phyloP scores from a whole-genome alignment of 106 monocot genomes.

The Allium cepa region DNA sequence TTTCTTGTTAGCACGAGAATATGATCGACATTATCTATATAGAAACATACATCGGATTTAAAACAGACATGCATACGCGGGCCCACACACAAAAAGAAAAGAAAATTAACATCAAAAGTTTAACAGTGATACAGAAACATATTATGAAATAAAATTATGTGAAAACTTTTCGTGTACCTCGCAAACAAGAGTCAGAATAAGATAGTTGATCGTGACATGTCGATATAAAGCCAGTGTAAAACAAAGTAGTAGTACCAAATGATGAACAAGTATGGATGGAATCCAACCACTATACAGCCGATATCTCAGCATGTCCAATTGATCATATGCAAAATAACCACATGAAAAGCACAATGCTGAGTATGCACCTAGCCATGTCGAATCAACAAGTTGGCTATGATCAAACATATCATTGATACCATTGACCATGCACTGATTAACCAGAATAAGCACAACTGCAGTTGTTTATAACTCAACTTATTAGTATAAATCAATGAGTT shows the following conservation, averaged over 20 bases:
- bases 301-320: conserved; percentile 84
- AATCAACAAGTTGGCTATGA: conserved; percentile 60
- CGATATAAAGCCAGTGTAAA: conserved; percentile 86
- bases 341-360: conserved; percentile 83
- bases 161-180: conserved; percentile 47
- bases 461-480: not conserved
- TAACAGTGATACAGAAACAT: not conserved
- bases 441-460: conserved; percentile 78
- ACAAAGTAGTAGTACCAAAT: conserved; percentile 79
- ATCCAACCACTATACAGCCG: conserved; percentile 85
- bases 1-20: not conserved
- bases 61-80: no score
- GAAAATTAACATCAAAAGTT: not conserved
- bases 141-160: not conserved
- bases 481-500: not conserved
- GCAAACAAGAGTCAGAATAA: conserved; percentile 85
- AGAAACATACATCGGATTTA: no score
- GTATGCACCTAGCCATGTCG: conserved; percentile 78
- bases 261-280: conserved; percentile 87
- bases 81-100: no score
- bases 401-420: conserved; percentile 51
- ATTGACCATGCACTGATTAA: conserved; percentile 48
- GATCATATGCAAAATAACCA: conserved; percentile 99
- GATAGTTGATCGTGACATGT: conserved; percentile 90
- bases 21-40: not conserved